Percentiles rank a stretch among this genome's conserved stretches.
Evolutionary conservation across 1,284 basidiomycete species (phyloP).

Genomic region (Polyporus tsugae): DNA sequence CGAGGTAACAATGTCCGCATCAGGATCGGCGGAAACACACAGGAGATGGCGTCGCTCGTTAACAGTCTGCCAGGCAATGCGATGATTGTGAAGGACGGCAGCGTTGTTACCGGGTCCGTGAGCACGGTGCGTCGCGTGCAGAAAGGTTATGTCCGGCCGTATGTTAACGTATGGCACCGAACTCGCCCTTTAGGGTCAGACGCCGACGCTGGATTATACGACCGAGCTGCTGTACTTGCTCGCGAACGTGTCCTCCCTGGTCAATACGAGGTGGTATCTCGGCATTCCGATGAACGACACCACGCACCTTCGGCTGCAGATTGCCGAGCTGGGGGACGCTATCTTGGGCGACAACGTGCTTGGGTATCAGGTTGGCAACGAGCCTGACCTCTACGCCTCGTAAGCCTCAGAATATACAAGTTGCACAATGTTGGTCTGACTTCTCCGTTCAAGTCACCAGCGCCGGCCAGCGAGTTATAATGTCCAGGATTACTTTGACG

Average conservation of each 20-base stretch:
- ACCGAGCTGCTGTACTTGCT: constrained; percentile 52
- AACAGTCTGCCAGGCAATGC: constrained; percentile 52
- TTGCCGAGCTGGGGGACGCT: constrained; percentile 55
- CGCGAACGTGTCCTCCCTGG: constrained; percentile 48
- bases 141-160: not conserved
- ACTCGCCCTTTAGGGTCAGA: not conserved
- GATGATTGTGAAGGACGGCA: constrained; percentile 58
- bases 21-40: constrained; percentile 79
- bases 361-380: constrained; percentile 72
- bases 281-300: constrained; percentile 62
- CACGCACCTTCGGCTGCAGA: constrained; percentile 58
- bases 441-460: constrained; percentile 36
- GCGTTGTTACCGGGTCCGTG: not conserved
- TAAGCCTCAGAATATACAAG: constrained; percentile 23
- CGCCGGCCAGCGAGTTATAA: constrained; percentile 49
- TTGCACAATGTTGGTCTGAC: not conserved
- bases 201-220: constrained; percentile 52
- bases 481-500: constrained; percentile 54
- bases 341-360: constrained; percentile 68
- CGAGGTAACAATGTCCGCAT: constrained; percentile 63
- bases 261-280: constrained; percentile 53
- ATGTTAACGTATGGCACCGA: not conserved
- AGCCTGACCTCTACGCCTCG: constrained; percentile 70
- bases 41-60: constrained; percentile 67
- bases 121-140: not conserved